phyloP scores from a whole-genome alignment of 192 early-diverging fungal species.

The Mortierella alpina region DNA sequence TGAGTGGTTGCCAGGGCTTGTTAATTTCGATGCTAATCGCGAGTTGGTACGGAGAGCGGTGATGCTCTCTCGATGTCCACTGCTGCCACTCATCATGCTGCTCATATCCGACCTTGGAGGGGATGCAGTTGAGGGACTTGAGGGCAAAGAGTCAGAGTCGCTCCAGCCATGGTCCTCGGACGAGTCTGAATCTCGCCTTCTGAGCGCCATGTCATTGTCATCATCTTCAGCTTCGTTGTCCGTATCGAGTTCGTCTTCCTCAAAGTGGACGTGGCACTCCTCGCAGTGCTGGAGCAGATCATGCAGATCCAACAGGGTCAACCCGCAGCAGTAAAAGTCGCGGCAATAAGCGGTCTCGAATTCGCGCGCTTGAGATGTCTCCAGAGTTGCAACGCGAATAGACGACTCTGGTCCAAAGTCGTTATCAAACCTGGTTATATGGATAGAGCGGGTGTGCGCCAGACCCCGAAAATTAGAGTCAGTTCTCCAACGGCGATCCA shows the following conservation, averaged over 20 bases:
- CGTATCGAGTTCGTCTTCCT: slow-evolving; percentile 77
- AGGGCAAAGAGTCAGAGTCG: slow-evolving; percentile 27
- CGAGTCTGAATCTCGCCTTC: slow-evolving; percentile 1
- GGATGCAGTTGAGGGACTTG: slow-evolving; percentile 21
- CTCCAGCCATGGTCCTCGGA: slow-evolving; percentile 13
- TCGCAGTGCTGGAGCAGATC: slow-evolving; percentile 96
- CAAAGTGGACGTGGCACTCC: slow-evolving; percentile 90
- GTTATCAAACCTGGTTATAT: slow-evolving; percentile 12
- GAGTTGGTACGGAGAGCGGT: no score
- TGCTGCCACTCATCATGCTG: slow-evolving; percentile 1
- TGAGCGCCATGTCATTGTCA: background rate
- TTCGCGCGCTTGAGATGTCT: slow-evolving; percentile 66
- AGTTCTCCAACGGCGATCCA: no score
- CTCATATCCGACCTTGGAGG: slow-evolving; percentile 4
- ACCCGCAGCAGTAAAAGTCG: slow-evolving; percentile 94
- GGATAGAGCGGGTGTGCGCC: background rate
- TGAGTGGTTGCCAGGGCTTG: no score
- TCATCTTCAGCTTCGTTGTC: slow-evolving; percentile 56
- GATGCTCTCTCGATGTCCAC: background rate
- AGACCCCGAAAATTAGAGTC: no score
- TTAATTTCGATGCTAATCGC: no score
- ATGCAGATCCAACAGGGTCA: slow-evolving; percentile 86
- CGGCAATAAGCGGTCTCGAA: slow-evolving; percentile 92
- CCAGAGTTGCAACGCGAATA: background rate
- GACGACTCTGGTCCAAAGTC: slow-evolving; percentile 8